phyloP scores from a whole-genome alignment of 495 filamentous ascomycete species.

The Lentithecium fluviatile region DNA sequence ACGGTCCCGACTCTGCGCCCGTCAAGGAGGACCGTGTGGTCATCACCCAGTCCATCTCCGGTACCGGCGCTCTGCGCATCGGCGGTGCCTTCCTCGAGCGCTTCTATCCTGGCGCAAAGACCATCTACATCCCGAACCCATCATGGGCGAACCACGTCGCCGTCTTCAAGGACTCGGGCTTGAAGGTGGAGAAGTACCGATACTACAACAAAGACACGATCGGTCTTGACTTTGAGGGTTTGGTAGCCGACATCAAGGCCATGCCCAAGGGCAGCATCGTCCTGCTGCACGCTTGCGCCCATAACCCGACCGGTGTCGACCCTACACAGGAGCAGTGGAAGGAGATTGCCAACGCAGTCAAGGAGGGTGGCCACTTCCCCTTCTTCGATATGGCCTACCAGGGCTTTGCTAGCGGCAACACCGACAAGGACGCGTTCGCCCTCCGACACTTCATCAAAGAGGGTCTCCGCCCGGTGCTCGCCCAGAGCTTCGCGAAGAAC shows the following conservation, averaged over 20 bases:
- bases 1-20: conserved; percentile 72
- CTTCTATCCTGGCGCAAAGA: conserved; percentile 86
- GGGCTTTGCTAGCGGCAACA: conserved; percentile 92
- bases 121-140: conserved; percentile 90
- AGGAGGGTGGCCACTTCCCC: conserved; percentile 83
- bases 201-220: conserved; percentile 99
- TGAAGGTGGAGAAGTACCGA: conserved; percentile 88
- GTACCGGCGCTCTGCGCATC: conserved; percentile 92
- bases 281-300: conserved; percentile 93
- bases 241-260: conserved; percentile 85
- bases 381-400: conserved; percentile 99
- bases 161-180: conserved; percentile 88
- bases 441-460: conserved; percentile 87
- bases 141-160: conserved; percentile 99
- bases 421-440: conserved; percentile 87
- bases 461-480: conserved; percentile 84
- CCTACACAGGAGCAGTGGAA: conserved; percentile 91
- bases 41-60: conserved; percentile 97
- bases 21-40: conserved; percentile 76
- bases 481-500: conserved; percentile 99
- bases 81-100: conserved; percentile 89
- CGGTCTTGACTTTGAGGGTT: conserved; percentile 92
- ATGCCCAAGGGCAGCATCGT: conserved; percentile 84
- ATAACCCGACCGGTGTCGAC: conserved; percentile 98
- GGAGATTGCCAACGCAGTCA: conserved; percentile 84